These are phyloP conservation scores for Stylosanthes scabra DNA, from an alignment of 331 rosid species.

Conservation along the genomic window DNA sequence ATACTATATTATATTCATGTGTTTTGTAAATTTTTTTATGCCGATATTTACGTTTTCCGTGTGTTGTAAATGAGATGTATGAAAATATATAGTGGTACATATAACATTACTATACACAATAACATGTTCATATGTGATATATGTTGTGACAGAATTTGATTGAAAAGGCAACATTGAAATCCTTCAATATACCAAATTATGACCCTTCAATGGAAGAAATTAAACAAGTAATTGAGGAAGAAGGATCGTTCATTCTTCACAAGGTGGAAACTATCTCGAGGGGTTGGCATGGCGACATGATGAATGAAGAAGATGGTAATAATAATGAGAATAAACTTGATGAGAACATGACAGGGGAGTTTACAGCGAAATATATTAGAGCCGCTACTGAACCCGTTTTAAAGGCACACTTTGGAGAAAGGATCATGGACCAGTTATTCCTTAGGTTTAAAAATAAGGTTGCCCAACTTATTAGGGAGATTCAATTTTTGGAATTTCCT, in stretches of 20 bases:
- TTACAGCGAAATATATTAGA: conserved; percentile 21
- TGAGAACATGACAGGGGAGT: conserved; percentile 27
- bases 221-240: neutral
- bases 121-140: too few relatives aligned
- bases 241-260: conserved; percentile 14
- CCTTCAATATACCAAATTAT: conserved; percentile 43
- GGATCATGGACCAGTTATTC: conserved; percentile 52
- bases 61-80: too few relatives aligned
- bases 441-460: conserved; percentile 36
- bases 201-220: conserved; percentile 42
- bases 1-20: too few relatives aligned
- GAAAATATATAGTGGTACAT: too few relatives aligned
- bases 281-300: conserved; percentile 30
- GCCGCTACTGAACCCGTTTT: conserved; percentile 52
- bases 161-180: conserved; percentile 27
- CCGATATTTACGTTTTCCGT: too few relatives aligned
- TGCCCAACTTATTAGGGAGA: neutral
- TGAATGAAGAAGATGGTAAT: neutral
- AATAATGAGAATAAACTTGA: neutral
- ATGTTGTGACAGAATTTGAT: conserved; percentile 20
- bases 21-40: too few relatives aligned
- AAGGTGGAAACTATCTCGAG: conserved; percentile 21
- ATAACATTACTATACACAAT: too few relatives aligned
- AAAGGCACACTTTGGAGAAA: conserved; percentile 46
- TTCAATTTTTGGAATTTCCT: too few relatives aligned